Evolutionary conservation across 768 basidiomycete genomes (phyloP).

Genomic region (Infundibulicybe gibba): DNA sequence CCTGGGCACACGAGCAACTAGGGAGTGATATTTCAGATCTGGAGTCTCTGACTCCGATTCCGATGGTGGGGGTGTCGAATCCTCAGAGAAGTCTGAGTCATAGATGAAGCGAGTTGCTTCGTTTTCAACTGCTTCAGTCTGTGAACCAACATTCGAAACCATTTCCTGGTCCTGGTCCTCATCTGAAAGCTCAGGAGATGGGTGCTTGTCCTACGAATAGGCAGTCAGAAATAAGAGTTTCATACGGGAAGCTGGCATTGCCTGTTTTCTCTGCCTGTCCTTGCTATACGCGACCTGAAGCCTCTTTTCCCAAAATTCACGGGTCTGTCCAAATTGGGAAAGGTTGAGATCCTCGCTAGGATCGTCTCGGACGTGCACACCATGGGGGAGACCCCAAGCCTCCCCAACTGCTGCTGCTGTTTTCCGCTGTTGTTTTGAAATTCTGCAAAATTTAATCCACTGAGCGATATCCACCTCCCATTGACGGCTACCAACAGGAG

Average conservation of each 20-base stretch:
- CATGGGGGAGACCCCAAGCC: slow-evolving; percentile 29
- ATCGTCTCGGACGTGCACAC: slow-evolving; percentile 11
- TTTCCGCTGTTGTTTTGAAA: slow-evolving; percentile 24
- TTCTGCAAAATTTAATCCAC: slow-evolving; percentile 46
- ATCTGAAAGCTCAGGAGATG: not conserved
- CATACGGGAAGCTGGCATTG: not conserved
- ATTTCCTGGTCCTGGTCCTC: not conserved
- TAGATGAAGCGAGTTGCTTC: slow-evolving; percentile 26
- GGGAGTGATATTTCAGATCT: slow-evolving; percentile 9
- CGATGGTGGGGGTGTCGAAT: slow-evolving; percentile 39
- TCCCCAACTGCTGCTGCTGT: slow-evolving; percentile 20
- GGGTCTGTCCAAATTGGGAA: slow-evolving; percentile 26
- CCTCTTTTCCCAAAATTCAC: slow-evolving; percentile 22
- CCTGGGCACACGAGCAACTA: slow-evolving; percentile 28
- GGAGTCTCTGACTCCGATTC: slow-evolving; percentile 27
- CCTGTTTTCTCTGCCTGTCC: slow-evolving; percentile 8
- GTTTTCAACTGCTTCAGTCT: not conserved
- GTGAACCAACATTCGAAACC: not conserved
- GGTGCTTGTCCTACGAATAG: not conserved
- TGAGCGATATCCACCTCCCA: slow-evolving; percentile 35
- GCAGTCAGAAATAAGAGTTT: not conserved
- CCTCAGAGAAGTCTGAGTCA: slow-evolving; percentile 57
- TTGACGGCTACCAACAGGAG: slow-evolving; percentile 12
- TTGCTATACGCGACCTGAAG: slow-evolving; percentile 12
- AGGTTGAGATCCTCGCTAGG: slow-evolving; percentile 15